Evolutionary conservation across 1,284 basidiomycete genomes (phyloP).

Genomic region (Sutorius eximius): DNA sequence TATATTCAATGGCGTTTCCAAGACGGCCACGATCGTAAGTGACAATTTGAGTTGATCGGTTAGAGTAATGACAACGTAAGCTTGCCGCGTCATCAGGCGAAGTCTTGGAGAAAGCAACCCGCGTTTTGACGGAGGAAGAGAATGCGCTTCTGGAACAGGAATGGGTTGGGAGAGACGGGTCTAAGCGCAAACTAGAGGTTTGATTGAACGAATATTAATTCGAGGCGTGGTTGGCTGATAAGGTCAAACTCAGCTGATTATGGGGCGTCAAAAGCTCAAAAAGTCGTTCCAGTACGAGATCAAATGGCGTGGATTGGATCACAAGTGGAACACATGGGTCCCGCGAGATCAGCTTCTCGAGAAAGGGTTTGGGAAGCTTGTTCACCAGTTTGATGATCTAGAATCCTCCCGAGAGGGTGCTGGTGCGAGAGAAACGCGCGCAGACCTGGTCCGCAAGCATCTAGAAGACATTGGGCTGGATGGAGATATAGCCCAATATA

Average conservation of each 20-base stretch:
- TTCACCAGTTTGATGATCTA: constrained; percentile 96
- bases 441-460: constrained; percentile 81
- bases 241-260: constrained; percentile 59
- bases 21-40: constrained; percentile 94
- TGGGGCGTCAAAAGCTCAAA: constrained; percentile 98
- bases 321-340: constrained; percentile 94
- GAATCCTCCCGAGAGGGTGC: constrained; percentile 94
- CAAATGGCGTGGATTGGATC: constrained; percentile 95
- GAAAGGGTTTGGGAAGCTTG: constrained; percentile 88
- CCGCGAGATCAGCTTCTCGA: constrained; percentile 85
- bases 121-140: constrained; percentile 89
- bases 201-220: constrained; percentile 26
- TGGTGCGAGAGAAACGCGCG: constrained; percentile 81
- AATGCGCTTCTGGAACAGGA: constrained; percentile 80
- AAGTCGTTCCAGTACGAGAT: constrained; percentile 95
- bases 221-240: constrained; percentile 8
- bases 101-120: constrained; percentile 89
- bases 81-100: constrained; percentile 54
- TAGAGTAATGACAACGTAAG: constrained; percentile 13
- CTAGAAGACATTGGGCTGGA: constrained; percentile 95
- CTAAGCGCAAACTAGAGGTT: constrained; percentile 88
- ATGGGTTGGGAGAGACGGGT: constrained; percentile 91
- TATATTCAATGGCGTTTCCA: constrained; percentile 99
- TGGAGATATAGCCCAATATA: constrained; percentile 96
- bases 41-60: constrained; percentile 12